Evolutionary conservation across 1,139 yeast genomes (phyloP).

Genomic region (Casaregolazyma suthepensis): DNA sequence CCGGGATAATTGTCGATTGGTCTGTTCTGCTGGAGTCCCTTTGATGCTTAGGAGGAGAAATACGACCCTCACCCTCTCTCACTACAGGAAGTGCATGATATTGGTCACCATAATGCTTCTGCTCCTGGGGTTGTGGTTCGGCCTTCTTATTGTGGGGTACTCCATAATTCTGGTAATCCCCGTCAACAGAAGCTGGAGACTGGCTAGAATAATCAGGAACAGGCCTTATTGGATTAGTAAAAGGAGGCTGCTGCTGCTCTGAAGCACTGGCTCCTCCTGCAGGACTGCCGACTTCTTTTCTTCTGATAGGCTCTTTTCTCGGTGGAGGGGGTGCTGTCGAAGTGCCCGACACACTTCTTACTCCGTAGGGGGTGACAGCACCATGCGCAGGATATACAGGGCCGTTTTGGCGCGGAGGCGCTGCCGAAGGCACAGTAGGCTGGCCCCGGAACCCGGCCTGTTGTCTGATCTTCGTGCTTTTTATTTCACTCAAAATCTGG

Average conservation of each 20-base stretch:
- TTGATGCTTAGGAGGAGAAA: neutral
- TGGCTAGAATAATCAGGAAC: neutral
- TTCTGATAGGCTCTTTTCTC: constrained; percentile 27
- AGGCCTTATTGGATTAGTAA: neutral
- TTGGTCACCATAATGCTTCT: constrained; percentile 8
- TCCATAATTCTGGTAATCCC: constrained; percentile 1
- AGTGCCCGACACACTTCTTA: neutral
- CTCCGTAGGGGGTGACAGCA: constrained; percentile 11
- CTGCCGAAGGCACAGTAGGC: constrained; percentile 4
- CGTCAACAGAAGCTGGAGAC: neutral
- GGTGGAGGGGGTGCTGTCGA: constrained; percentile 20
- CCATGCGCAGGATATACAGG: constrained; percentile 4
- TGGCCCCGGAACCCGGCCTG: constrained; percentile 20
- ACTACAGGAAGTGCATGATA: neutral
- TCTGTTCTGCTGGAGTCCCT: neutral
- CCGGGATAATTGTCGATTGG: neutral
- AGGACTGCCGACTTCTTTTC: constrained; percentile 30
- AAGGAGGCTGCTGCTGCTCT: constrained; percentile 1
- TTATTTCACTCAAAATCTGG: constrained; percentile 76
- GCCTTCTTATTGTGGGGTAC: neutral
- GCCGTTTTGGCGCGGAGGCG: constrained; percentile 8
- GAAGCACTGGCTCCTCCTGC: constrained; percentile 11
- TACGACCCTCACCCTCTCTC: neutral
- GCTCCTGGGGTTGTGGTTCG: constrained; percentile 15
- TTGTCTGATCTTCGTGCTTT: constrained; percentile 57